Evolutionary conservation across 2,329 filamentous ascomycete genomes (phyloP), one percentile per base, ranked within the genome.

Genomic region (Hansfordia pulvinata): DNA sequence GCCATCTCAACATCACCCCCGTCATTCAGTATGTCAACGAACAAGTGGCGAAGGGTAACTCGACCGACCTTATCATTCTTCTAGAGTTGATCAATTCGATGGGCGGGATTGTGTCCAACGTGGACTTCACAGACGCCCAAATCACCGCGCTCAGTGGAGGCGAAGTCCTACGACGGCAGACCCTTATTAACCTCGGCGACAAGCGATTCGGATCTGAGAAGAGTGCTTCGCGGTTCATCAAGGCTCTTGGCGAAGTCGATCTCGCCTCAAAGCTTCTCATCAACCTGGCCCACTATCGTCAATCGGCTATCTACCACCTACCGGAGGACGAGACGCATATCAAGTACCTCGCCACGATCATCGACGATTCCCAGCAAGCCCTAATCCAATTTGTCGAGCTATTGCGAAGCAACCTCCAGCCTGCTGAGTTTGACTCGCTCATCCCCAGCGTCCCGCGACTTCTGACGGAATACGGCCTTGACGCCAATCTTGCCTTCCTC

Each of bases 11-110:
- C 39, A 74, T 84, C 1, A 75, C 75, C 0, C 88, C 90, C 0
- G 70, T 98, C 11, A 62, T 98, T 26, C 81, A 86, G 49, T 96
- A 94, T 47, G 81, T 96, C 36, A 78, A 83, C 24, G 68, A 83
- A 33, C 85, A 94, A 47, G 68, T 98, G 5, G 69, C 75, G 26
- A 68, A 67, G 26, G 80, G 86, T 35, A 92, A 93, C 39, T 79
- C 85, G 1, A 92, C 82, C 8, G 86, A 96, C 48, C 63, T 98
- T 18, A 83, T 93, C 35, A 82, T 98, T 33, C 59, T 98, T 21
- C 81, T 90, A 45, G 84, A 96, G 44, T 69, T 98, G 33, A 79
- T 96, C 27, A 74, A 75, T 19, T 82, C 81, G 3, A 96, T 98
- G 90, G 84, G 83, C 11, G 92, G 92, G 23, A 86, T 98, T 32